Base-by-base conservation (phyloP, 352 stramenopile genomes). In the Plasmopara viticola region DNA sequence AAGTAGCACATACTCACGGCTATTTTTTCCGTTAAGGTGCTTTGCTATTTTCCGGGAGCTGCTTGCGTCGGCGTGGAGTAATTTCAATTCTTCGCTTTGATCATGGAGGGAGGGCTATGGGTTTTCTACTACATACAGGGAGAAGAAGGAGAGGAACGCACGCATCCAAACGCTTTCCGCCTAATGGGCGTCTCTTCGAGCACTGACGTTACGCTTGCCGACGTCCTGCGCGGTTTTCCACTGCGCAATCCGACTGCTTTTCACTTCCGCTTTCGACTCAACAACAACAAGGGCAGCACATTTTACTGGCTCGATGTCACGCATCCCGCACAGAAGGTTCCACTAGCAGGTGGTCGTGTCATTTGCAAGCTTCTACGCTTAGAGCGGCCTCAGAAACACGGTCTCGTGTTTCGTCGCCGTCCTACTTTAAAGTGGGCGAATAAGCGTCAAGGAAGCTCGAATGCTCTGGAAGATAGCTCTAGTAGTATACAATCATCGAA, bases 51-150 rank as follows among this genome's bases (percentile, higher is more conserved):
- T 25, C 3, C 20, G 20, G 20, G 20, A 25, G 20, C 20, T 25
- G 20, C n/a, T n/a, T n/a, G n/a, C n/a, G n/a, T n/a, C n/a, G n/a
- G n/a, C 33, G 33, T 38, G 33, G 33, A 38, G 33, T 14, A 14
- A 1, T 14, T 38, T 38, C 33, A 4, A 14, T 37, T 12, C 33
- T 9, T 25, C 33, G 13, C 34, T 48, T 28, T 29, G 29, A 49
- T 37, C 20, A 66, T 66, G 60, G 64, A 65, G 29, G 43, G 44
- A 25, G 72, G 66, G 25, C 52, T 87, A 38, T 93, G 83, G 83
- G 80, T 74, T 44, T 93, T 93, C 66, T 93, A 93, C 75, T 90
- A 90, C 60, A 78, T 93, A 60, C 83, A 93, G 65, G 83, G 79
- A 13, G 83, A 93, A 60, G 83, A 93, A 48, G 83, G 83, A 13